phyloP scores from a whole-genome alignment of 805 yeast species.

The Priceomyces medius region DNA sequence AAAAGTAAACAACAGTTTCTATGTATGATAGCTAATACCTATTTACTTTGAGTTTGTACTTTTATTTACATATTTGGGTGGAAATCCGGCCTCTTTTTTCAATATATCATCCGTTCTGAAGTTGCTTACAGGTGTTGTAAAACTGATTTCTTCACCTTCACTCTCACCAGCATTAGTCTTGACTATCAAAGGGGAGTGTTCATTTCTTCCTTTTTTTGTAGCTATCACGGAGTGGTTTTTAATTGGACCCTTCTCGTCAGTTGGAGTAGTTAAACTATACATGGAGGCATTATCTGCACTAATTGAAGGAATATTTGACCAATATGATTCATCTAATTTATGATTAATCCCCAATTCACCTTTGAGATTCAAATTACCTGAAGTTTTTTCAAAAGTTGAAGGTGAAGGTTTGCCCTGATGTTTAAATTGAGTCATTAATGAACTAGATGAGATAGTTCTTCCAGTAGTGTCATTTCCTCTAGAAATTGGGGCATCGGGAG shows the following conservation, averaged over 20 bases:
- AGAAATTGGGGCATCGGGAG: neutral
- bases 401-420: neutral
- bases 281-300: neutral
- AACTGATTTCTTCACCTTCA: slow-evolving; percentile 10
- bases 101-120: neutral
- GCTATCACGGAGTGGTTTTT: neutral
- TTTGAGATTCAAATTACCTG: neutral
- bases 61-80: neutral
- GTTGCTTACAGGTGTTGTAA: slow-evolving; percentile 13
- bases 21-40: slow-evolving; percentile 1
- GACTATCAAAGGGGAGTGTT: slow-evolving; percentile 9
- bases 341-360: neutral
- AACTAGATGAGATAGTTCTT: slow-evolving; percentile 1
- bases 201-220: neutral
- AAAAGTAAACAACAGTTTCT: neutral
- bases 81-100: neutral
- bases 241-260: slow-evolving; percentile 1
- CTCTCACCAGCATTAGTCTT: slow-evolving; percentile 11
- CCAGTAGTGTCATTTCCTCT: neutral
- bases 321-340: neutral
- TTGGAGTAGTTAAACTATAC: neutral
- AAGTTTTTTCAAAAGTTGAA: neutral
- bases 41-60: neutral
- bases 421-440: neutral
- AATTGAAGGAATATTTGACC: no score